phyloP scores from a whole-genome alignment of 1,284 basidiomycete species.

The Pseudozyma sp. region DNA sequence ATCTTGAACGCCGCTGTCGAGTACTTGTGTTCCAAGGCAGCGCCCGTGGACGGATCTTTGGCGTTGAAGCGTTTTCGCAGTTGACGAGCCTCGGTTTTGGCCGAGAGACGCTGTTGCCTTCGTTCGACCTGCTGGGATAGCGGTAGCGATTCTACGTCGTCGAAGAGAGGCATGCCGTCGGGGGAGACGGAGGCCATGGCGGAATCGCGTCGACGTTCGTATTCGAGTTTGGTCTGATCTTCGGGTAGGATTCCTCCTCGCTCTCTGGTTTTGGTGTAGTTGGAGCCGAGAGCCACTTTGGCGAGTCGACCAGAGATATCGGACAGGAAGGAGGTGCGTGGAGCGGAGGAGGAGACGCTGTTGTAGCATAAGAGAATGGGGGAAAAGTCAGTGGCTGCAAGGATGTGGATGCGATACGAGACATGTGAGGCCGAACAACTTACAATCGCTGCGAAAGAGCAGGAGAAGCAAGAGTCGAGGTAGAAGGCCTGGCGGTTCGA shows the following conservation, averaged over 20 bases:
- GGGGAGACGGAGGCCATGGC: slow-evolving; percentile 56
- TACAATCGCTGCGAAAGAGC: slow-evolving; percentile 17
- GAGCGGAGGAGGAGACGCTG: slow-evolving; percentile 35
- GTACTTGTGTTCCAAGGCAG: slow-evolving; percentile 80
- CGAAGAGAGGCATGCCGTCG: slow-evolving; percentile 60
- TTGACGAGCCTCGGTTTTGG: slow-evolving; percentile 48
- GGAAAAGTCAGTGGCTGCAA: too few species aligned
- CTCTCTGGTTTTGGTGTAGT: slow-evolving; percentile 27
- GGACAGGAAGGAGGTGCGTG: slow-evolving; percentile 29
- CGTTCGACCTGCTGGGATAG: slow-evolving; percentile 39
- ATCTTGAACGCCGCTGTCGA: slow-evolving; percentile 92
- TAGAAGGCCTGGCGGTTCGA: slow-evolving; percentile 12
- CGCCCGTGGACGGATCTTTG: slow-evolving; percentile 40
- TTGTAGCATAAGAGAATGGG: neutral
- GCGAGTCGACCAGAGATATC: slow-evolving; percentile 33
- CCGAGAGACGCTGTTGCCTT: slow-evolving; percentile 38
- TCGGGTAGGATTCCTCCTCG: slow-evolving; percentile 59
- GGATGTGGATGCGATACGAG: too few species aligned
- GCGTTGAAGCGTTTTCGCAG: slow-evolving; percentile 61
- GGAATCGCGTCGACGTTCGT: slow-evolving; percentile 49
- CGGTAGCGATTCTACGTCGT: slow-evolving; percentile 51
- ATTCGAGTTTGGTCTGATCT: slow-evolving; percentile 46
- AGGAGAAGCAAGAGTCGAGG: slow-evolving; percentile 11
- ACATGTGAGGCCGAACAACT: neutral
- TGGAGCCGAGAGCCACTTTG: slow-evolving; percentile 39